phyloP scores from a whole-genome alignment of 352 stramenopile species.

The Pythium dissotocum region DNA sequence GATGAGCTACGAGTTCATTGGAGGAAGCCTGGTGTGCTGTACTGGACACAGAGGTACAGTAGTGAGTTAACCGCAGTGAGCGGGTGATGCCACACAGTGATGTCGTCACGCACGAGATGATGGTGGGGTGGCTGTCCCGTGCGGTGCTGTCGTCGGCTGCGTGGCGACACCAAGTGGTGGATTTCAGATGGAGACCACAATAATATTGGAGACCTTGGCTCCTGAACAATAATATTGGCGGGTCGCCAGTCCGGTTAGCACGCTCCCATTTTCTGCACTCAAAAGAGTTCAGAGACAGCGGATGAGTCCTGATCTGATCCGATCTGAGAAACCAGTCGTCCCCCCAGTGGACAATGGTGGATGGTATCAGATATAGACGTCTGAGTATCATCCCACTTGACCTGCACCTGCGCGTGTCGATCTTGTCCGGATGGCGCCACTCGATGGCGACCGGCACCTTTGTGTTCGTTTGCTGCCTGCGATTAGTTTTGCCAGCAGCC shows the following conservation, averaged over 20 bases:
- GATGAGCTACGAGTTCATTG: too few relatives aligned
- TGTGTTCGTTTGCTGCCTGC: not conserved
- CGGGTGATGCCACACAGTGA: not conserved
- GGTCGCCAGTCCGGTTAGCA: not conserved
- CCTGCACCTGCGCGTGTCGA: not conserved
- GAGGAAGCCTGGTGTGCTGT: not conserved
- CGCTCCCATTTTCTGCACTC: not conserved
- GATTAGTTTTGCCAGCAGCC: not conserved
- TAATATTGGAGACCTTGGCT: not conserved
- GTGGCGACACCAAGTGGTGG: not conserved
- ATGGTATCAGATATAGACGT: conserved; percentile 2
- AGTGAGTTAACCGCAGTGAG: too few relatives aligned
- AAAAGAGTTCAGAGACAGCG: not conserved
- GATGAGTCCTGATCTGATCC: conserved; percentile 6
- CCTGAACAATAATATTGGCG: not conserved
- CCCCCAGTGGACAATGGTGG: conserved; percentile 16
- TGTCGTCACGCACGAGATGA: not conserved
- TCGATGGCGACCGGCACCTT: not conserved
- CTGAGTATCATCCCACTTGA: conserved; percentile 10
- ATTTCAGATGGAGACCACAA: not conserved
- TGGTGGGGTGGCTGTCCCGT: not conserved
- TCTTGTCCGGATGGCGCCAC: not conserved
- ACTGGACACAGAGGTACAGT: too few relatives aligned
- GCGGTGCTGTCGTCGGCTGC: not conserved
- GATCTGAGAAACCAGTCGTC: conserved; percentile 5